A percentile compares a stretch with the other conserved stretches of the same genome.
These are phyloP conservation scores for Ceratocystis harringtonii DNA, from an alignment of 2,329 filamentous ascomycete genomes.

Conservation along the genomic window DNA sequence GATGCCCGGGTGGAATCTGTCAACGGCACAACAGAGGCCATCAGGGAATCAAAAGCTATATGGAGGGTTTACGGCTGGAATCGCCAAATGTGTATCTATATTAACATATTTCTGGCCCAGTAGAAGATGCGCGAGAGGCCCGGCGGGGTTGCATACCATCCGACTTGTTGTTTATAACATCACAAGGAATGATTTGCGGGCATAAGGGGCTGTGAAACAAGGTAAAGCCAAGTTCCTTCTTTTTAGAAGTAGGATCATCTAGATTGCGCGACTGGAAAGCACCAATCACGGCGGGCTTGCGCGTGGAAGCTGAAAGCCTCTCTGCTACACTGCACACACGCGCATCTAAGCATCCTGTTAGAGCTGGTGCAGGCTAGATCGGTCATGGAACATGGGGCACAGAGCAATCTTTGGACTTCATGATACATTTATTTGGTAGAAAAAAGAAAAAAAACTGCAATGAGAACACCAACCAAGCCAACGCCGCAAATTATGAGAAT, in stretches of 20 bases:
- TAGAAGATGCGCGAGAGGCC: not conserved
- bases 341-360: too few relatives aligned
- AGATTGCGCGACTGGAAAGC: not conserved
- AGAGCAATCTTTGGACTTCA: too few relatives aligned
- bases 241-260: not conserved
- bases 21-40: not conserved
- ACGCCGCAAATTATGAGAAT: too few relatives aligned
- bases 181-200: not conserved
- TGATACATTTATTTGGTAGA: too few relatives aligned
- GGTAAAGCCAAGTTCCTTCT: not conserved
- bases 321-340: too few relatives aligned
- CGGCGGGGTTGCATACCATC: too few relatives aligned
- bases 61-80: not conserved
- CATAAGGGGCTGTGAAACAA: not conserved
- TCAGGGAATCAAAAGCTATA: not conserved
- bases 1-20: not conserved
- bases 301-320: too few relatives aligned
- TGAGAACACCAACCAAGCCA: too few relatives aligned
- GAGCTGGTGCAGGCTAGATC: too few relatives aligned
- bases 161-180: not conserved
- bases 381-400: too few relatives aligned
- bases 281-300: too few relatives aligned
- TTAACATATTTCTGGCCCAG: not conserved
- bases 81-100: not conserved
- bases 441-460: too few relatives aligned